Evolutionary conservation across 164 flowering plant species (phyloP).

Genomic region (Vitis labrusca): DNA sequence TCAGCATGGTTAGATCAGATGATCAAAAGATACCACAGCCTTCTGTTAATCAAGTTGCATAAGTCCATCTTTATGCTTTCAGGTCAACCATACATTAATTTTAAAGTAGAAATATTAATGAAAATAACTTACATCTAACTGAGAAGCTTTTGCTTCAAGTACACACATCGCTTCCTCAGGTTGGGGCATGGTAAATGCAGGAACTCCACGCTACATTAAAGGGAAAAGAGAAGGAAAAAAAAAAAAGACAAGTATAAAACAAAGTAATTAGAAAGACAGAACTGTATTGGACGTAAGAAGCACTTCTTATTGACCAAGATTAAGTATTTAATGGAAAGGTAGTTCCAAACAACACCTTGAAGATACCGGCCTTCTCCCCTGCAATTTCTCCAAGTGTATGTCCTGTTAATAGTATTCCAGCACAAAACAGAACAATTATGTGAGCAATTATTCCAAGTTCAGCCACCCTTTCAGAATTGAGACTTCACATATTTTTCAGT

Average conservation of each 20-base stretch:
- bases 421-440: background rate
- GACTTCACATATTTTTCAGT: background rate
- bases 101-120: background rate
- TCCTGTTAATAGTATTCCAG: constrained; percentile 46
- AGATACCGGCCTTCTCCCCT: constrained; percentile 96
- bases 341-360: constrained; percentile 59
- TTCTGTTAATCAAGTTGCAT: background rate
- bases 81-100: too few relatives aligned
- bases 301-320: background rate
- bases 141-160: constrained; percentile 72
- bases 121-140: constrained; percentile 62
- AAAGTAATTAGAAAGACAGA: background rate
- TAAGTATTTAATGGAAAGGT: background rate
- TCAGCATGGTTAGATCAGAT: constrained; percentile 15
- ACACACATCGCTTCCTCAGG: constrained; percentile 95
- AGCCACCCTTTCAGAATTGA: background rate
- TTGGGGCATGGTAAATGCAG: constrained; percentile 93
- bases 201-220: constrained; percentile 64
- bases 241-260: background rate
- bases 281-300: background rate
- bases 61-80: too few relatives aligned
- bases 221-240: background rate
- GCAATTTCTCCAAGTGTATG: constrained; percentile 93
- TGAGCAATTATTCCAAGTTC: too few relatives aligned
- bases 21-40: background rate